These are phyloP conservation scores for Clonostachys sp. DNA, from an alignment of 2,329 filamentous ascomycete genomes.

Conservation along the genomic window DNA sequence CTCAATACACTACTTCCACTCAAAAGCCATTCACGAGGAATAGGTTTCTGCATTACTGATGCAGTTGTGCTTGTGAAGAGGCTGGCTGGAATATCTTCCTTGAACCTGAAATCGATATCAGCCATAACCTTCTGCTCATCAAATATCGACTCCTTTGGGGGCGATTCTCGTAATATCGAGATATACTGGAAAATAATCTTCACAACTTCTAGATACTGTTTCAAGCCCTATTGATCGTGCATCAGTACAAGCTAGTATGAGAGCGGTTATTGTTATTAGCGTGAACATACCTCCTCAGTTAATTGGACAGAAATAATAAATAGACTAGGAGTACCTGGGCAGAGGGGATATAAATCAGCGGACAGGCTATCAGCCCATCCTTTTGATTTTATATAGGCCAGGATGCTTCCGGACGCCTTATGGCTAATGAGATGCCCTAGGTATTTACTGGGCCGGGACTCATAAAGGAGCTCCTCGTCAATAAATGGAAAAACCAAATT, in stretches of 20 bases:
- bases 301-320: constrained; percentile 77
- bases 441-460: constrained; percentile 79
- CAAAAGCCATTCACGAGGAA: constrained; percentile 82
- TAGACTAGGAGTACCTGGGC: constrained; percentile 70
- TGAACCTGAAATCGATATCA: constrained; percentile 93
- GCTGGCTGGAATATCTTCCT: constrained; percentile 85
- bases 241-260: no score
- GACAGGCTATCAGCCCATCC: constrained; percentile 84
- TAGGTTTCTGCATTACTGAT: constrained; percentile 84
- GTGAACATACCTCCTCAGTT: constrained; percentile 67
- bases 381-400: constrained; percentile 84
- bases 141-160: constrained; percentile 89
- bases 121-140: constrained; percentile 86
- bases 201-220: constrained; percentile 75
- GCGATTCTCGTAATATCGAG: constrained; percentile 72
- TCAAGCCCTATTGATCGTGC: constrained; percentile 47
- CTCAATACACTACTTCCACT: constrained; percentile 74
- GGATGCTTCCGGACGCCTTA: constrained; percentile 86
- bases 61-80: constrained; percentile 83
- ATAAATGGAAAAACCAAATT: constrained; percentile 81
- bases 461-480: constrained; percentile 78
- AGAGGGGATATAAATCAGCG: constrained; percentile 70
- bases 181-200: constrained; percentile 91
- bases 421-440: constrained; percentile 87
- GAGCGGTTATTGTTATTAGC: no score